Evolutionary conservation across 257 asterid species (phyloP).

Genomic region (Voacanga thouarsii): DNA sequence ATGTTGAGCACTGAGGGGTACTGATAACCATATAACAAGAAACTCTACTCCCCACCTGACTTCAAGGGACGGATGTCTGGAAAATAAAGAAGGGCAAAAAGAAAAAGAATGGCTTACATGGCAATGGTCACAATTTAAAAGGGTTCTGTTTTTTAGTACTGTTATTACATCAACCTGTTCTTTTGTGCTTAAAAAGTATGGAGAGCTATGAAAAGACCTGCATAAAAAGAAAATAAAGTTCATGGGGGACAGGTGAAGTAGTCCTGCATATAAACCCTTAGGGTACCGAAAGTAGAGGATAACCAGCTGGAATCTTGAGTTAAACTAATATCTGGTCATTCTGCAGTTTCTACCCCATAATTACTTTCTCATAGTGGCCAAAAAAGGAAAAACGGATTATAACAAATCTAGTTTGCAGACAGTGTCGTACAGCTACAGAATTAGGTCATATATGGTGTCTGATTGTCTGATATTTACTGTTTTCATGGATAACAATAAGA

Average conservation of each 20-base stretch:
- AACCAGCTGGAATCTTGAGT: not conserved
- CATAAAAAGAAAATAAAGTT: not conserved
- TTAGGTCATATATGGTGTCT: too few relatives aligned
- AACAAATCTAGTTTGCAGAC: not conserved
- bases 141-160: not conserved
- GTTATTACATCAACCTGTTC: conserved; percentile 2
- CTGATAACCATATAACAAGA: conserved; percentile 32
- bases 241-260: not conserved
- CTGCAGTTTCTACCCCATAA: not conserved
- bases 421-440: too few relatives aligned
- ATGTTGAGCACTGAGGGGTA: conserved; percentile 33
- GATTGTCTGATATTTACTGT: too few relatives aligned
- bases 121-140: not conserved
- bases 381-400: not conserved
- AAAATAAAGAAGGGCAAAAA: conserved; percentile 10
- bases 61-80: conserved; percentile 2
- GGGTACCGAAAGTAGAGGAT: conserved; percentile 3
- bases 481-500: too few relatives aligned
- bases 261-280: not conserved
- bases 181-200: not conserved
- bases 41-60: conserved; percentile 33
- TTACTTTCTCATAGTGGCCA: not conserved
- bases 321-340: not conserved
- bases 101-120: not conserved
- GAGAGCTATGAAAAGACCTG: not conserved